Percentiles rank a stretch among this genome's conserved stretches.
These are phyloP conservation scores for Leishmania tarentolae DNA, from an alignment of 208 protist genomes.

Conservation along the genomic window DNA sequence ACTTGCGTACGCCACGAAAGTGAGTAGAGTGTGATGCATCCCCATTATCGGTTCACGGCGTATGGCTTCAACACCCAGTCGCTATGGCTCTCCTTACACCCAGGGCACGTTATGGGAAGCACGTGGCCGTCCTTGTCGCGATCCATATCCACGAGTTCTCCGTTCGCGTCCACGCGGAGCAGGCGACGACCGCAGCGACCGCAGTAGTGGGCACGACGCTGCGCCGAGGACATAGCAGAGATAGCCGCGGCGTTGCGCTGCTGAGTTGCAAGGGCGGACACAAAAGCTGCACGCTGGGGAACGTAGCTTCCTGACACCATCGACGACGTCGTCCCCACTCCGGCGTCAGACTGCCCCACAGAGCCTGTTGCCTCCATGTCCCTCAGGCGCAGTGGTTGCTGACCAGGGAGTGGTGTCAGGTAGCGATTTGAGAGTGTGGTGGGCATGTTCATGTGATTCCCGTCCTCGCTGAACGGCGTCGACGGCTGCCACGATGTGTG, in stretches of 20 bases:
- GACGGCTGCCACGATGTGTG: slow-evolving; percentile 76
- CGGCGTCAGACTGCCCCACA: background rate
- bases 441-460: slow-evolving; percentile 78
- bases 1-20: background rate
- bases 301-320: background rate
- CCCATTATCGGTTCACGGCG: slow-evolving; percentile 12
- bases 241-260: background rate
- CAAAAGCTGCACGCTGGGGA: background rate
- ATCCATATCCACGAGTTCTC: slow-evolving; percentile 82
- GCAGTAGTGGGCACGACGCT: slow-evolving; percentile 75
- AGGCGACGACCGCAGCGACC: slow-evolving; percentile 64
- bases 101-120: slow-evolving; percentile 78
- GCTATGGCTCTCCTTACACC: slow-evolving; percentile 72
- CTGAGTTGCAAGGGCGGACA: background rate
- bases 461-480: slow-evolving; percentile 71
- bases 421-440: slow-evolving; percentile 79
- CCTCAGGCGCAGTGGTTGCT: background rate
- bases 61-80: slow-evolving; percentile 72
- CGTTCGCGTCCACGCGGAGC: slow-evolving; percentile 72
- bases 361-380: background rate
- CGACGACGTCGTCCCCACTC: background rate
- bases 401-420: slow-evolving; percentile 4
- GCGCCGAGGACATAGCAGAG: background rate
- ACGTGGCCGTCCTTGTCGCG: slow-evolving; percentile 58
- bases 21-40: background rate